Evolutionary conservation across 2,329 filamentous ascomycete genomes (phyloP), one percentile per base, ranked within the genome.

Genomic region (Rhynchosporium secalis): DNA sequence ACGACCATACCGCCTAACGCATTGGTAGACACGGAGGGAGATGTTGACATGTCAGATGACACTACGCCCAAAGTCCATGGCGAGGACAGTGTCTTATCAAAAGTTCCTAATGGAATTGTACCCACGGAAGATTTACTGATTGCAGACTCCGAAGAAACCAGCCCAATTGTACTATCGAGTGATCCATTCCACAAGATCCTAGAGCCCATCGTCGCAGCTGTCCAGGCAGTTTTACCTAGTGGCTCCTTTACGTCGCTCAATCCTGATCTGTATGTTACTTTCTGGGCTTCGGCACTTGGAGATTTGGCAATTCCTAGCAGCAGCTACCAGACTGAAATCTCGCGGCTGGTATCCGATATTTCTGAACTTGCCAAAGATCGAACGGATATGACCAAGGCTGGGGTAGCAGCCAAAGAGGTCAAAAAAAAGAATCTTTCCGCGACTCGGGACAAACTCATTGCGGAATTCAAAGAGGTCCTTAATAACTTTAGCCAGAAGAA

Each of bases 261-360:
- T 48, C 81, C 92, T 0, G 86, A 90, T 36, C 94, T 97, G 74
- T 97, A 92, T 72, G 86, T 90, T 48, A 90, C 90, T 0, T 99
- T 99, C 76, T 99, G 95, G 95, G 88, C 93, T 56, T 81, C 97
- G 12, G 88, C 92, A 33, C 83, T 96, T 3, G 87, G 90, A 51
- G 94, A 99, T 73, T 80, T 97, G 62, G 84, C 86, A 61, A 86
- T 93, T 66, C 90, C 91, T 1, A 86, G 86, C 65, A 83, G 86
- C 40, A 90, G 88, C 64, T 99, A 99, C 73, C 83, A 90, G 54
- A 83, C 86, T 15, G 92, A 96, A 72, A 86, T 88, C 41, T 84
- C 86, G 26, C 83, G 86, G 8, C 80, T 92, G 28, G 84, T 87
- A 68, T 85, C 84, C 60, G 86, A 89, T 71, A 83, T 89, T 54